These are phyloP conservation scores for Zarea fungicola DNA, from an alignment of 2,329 filamentous ascomycete genomes.

Conservation along the genomic window DNA sequence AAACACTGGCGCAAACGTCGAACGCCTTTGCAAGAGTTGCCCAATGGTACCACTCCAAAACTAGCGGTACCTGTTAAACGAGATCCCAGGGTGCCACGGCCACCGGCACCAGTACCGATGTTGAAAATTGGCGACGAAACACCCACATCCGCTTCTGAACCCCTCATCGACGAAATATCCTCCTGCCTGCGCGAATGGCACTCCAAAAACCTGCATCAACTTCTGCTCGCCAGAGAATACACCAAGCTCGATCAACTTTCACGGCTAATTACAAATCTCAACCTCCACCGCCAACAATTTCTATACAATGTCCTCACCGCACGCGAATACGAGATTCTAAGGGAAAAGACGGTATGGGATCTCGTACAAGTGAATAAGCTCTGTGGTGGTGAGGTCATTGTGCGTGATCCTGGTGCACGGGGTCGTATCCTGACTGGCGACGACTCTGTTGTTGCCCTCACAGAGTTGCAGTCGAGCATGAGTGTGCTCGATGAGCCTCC, in stretches of 20 bases:
- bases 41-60: constrained; percentile 35
- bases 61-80: constrained; percentile 48
- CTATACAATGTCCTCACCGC: constrained; percentile 89
- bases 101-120: constrained; percentile 91
- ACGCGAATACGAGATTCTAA: constrained; percentile 72
- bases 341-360: constrained; percentile 93
- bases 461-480: constrained; percentile 91
- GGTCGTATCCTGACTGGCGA: constrained; percentile 86
- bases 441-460: constrained; percentile 88
- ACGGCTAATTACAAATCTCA: constrained; percentile 73
- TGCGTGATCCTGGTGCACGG: constrained; percentile 76
- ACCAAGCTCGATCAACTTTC: constrained; percentile 74
- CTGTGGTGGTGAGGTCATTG: constrained; percentile 88
- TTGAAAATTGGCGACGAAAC: constrained; percentile 97
- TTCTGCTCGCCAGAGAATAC: constrained; percentile 81
- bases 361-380: constrained; percentile 91
- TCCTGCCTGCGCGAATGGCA: constrained; percentile 98
- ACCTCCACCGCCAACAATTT: constrained; percentile 80
- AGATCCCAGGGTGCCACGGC: constrained; percentile 66
- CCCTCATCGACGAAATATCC: constrained; percentile 93
- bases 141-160: constrained; percentile 81
- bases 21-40: constrained; percentile 30
- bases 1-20: constrained; percentile 21
- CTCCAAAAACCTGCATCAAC: constrained; percentile 89
- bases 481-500: constrained; percentile 85